Percentiles rank a stretch among this genome's conserved stretches.
These are phyloP conservation scores for Dillenia turbinata DNA, from an alignment of 164 flowering plant genomes.

Conservation along the genomic window DNA sequence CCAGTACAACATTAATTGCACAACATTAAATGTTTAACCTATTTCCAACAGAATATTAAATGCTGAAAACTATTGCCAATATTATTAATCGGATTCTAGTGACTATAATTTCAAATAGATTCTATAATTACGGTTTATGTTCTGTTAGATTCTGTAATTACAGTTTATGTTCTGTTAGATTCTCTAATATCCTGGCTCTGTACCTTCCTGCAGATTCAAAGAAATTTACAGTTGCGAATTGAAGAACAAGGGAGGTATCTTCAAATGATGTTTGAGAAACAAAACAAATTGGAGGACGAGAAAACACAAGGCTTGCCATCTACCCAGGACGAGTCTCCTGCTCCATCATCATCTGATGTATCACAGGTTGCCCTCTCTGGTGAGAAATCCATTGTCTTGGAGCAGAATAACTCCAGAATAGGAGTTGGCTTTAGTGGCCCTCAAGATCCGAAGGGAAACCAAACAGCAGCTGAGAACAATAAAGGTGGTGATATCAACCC, in stretches of 20 bases:
- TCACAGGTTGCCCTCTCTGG: conserved; percentile 23
- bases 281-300: conserved; percentile 49
- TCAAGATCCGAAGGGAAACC: background rate
- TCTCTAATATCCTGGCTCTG: too few relatives aligned
- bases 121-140: too few relatives aligned
- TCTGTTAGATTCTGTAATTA: too few relatives aligned
- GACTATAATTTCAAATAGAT: too few relatives aligned
- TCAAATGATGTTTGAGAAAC: conserved; percentile 96
- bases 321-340: conserved; percentile 22
- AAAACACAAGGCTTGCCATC: conserved; percentile 37
- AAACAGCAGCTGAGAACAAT: conserved; percentile 6
- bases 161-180: too few relatives aligned
- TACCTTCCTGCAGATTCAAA: conserved; percentile 63
- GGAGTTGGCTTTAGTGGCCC: background rate
- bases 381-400: conserved; percentile 20
- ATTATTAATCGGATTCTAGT: too few relatives aligned
- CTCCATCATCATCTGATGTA: conserved; percentile 25
- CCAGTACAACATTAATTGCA: too few relatives aligned
- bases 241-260: conserved; percentile 89
- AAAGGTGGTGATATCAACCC: background rate
- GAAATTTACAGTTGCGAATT: conserved; percentile 83
- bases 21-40: too few relatives aligned
- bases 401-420: conserved; percentile 18
- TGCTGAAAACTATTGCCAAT: too few relatives aligned
- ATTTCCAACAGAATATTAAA: too few relatives aligned